Evolutionary conservation across 306 rosid species (phyloP).

Genomic region (Citrullus amarus): DNA sequence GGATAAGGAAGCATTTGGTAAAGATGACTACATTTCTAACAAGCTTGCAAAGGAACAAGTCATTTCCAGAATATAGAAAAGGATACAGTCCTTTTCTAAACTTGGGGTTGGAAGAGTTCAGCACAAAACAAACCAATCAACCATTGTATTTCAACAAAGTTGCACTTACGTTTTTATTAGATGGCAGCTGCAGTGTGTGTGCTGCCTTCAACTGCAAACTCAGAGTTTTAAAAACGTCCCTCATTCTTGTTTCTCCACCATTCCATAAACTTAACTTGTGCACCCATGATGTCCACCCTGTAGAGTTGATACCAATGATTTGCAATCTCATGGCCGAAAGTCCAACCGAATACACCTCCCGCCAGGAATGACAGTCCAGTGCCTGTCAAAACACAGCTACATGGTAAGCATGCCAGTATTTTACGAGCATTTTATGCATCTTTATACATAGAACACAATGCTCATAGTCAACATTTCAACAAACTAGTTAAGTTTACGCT

Average conservation of each 20-base stretch:
- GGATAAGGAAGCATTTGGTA: not conserved
- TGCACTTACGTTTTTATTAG: conserved; percentile 19
- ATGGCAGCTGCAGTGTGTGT: not conserved
- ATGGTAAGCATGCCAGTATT: not conserved
- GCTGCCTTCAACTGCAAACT: conserved; percentile 13
- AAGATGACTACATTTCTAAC: not conserved
- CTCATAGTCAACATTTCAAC: not conserved
- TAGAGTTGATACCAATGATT: conserved; percentile 72
- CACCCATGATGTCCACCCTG: conserved; percentile 62
- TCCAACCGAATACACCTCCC: conserved; percentile 60
- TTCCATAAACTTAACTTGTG: conserved; percentile 67
- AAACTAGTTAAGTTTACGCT: not conserved
- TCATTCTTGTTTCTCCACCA: conserved; percentile 65
- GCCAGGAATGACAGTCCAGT: conserved; percentile 60
- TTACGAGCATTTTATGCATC: not conserved
- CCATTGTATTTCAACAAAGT: conserved; percentile 18
- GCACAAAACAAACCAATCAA: conserved; percentile 13
- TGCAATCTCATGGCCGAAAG: conserved; percentile 64
- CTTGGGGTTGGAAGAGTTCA: not conserved
- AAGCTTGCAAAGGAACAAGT: not conserved
- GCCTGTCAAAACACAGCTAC: conserved; percentile 30
- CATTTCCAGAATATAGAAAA: not conserved
- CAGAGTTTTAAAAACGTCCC: conserved; percentile 22
- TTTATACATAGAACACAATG: not conserved
- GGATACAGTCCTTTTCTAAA: not conserved